phyloP scores from a whole-genome alignment of 2,329 filamentous ascomycete genomes.

The Emergomyces pasteurianus region DNA sequence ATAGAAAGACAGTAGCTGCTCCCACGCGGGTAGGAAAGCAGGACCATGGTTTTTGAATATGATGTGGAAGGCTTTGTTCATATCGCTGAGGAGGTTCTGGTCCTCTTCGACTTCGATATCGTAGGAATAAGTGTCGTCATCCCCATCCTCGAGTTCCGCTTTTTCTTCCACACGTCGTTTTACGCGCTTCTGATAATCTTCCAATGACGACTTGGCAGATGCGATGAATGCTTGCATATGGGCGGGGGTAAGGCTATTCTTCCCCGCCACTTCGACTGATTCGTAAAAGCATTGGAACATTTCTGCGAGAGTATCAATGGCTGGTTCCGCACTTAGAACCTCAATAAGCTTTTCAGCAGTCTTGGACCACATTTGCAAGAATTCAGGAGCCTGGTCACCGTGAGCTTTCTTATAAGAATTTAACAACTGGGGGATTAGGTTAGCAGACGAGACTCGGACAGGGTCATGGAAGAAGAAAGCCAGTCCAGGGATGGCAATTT shows the following conservation, averaged over 20 bases:
- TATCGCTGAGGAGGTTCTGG: conserved; percentile 89
- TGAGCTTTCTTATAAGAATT: conserved; percentile 91
- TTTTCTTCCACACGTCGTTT: conserved; percentile 72
- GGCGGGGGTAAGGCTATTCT: conserved; percentile 61
- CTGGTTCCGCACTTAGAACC: conserved; percentile 83
- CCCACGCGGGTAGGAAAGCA: conserved; percentile 77
- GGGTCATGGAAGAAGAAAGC: conserved; percentile 99
- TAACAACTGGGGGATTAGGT: conserved; percentile 83
- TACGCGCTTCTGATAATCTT: conserved; percentile 87
- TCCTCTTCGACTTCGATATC: conserved; percentile 93
- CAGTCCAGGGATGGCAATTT: conserved; percentile 84
- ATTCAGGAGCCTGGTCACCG: conserved; percentile 64
- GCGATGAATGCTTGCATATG: conserved; percentile 85
- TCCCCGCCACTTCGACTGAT: conserved; percentile 85
- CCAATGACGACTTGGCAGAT: conserved; percentile 69
- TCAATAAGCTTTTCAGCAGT: conserved; percentile 88
- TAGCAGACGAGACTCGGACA: conserved; percentile 86
- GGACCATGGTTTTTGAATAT: conserved; percentile 94
- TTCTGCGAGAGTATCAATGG: conserved; percentile 89
- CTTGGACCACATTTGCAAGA: conserved; percentile 69
- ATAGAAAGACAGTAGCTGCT: conserved; percentile 73
- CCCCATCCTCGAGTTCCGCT: conserved; percentile 72
- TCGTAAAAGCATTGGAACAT: conserved; percentile 99
- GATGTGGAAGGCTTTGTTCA: conserved; percentile 99
- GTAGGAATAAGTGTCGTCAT: conserved; percentile 77